phyloP scores from a whole-genome alignment of 257 asterid species.

The Solanum bulbocastanum region DNA sequence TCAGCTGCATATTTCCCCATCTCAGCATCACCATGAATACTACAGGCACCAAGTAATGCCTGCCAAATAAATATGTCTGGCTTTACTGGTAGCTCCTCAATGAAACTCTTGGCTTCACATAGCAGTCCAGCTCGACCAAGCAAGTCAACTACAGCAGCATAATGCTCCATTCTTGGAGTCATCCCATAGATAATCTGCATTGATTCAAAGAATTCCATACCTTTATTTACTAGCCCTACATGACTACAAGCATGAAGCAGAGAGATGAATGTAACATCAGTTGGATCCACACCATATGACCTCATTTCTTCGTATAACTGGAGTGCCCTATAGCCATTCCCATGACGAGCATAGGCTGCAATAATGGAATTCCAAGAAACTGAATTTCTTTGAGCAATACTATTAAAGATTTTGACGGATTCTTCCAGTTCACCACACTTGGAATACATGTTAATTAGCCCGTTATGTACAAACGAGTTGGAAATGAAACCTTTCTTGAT shows the following conservation, averaged over 20 bases:
- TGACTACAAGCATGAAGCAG: constrained; percentile 85
- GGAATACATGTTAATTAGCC: constrained; percentile 79
- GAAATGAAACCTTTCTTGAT: constrained; percentile 51
- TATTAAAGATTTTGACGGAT: constrained; percentile 34
- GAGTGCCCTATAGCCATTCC: constrained; percentile 48
- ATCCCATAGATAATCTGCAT: constrained; percentile 46
- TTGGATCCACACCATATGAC: constrained; percentile 34
- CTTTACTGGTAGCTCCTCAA: constrained; percentile 42
- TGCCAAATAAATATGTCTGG: constrained; percentile 71
- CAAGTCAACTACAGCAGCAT: constrained; percentile 78
- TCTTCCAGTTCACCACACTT: constrained; percentile 67
- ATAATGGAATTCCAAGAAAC: constrained; percentile 86
- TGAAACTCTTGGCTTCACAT: constrained; percentile 52
- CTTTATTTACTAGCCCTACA: constrained; percentile 50
- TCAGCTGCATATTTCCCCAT: constrained; percentile 70
- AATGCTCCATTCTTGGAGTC: constrained; percentile 72
- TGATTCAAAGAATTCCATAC: constrained; percentile 52
- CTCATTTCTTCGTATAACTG: constrained; percentile 47
- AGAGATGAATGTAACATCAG: constrained; percentile 69
- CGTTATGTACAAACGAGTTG: constrained; percentile 50
- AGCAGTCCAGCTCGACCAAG: constrained; percentile 79
- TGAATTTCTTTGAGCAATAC: constrained; percentile 40
- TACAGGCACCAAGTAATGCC: constrained; percentile 72
- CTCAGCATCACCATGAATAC: constrained; percentile 42
- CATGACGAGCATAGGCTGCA: constrained; percentile 82